Conservation (phyloP, 345 rosid genomes). For the Aquilaria malaccensis region DNA sequence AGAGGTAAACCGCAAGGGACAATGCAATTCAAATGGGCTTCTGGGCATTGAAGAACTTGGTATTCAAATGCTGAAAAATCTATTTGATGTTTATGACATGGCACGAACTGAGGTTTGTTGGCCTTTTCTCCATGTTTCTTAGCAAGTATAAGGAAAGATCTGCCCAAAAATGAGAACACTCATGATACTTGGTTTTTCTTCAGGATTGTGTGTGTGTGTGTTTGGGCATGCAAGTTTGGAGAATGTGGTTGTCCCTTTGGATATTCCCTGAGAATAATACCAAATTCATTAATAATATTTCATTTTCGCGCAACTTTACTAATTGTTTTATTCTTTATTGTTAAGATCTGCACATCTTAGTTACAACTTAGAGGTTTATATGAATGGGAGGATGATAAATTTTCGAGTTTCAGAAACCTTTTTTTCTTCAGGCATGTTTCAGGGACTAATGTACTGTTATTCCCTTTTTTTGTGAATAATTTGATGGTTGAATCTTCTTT, state of each 20-base stretch:
- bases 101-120: conserved; percentile 70
- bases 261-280: background rate
- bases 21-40: conserved; percentile 32
- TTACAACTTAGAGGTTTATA: background rate
- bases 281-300: background rate
- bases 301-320: background rate
- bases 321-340: background rate
- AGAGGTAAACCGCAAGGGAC: conserved; percentile 28
- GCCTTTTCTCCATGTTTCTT: background rate
- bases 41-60: conserved; percentile 65
- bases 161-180: background rate
- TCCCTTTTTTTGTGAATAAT: background rate
- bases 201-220: background rate
- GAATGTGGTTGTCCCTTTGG: background rate
- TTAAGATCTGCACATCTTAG: background rate
- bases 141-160: background rate
- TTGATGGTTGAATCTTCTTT: conserved; percentile 1
- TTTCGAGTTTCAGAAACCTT: too few species aligned
- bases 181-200: background rate
- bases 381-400: background rate
- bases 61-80: conserved; percentile 55
- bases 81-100: conserved; percentile 80
- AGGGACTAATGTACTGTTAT: too few species aligned
- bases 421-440: too few species aligned
- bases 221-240: background rate